Evolutionary conservation across 148 eudicot species (phyloP).

Genomic region (Heliamphora exappendiculata): DNA sequence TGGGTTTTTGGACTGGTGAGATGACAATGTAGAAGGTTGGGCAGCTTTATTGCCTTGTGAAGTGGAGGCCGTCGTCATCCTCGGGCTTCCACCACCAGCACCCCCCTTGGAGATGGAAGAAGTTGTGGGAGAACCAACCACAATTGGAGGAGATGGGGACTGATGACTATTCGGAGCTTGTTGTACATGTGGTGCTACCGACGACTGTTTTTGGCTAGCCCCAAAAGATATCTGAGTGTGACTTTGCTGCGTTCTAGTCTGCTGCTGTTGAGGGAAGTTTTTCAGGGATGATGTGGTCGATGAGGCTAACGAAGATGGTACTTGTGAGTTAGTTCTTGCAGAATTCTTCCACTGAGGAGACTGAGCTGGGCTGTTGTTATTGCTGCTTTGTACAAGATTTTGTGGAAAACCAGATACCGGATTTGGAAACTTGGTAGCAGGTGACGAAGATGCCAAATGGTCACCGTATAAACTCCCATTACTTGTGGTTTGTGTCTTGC

Average conservation of each 20-base stretch:
- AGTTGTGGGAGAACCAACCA: slow-evolving; percentile 76
- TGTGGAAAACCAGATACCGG: slow-evolving; percentile 42
- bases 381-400: slow-evolving; percentile 48
- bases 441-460: slow-evolving; percentile 46
- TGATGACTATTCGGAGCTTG: slow-evolving; percentile 37
- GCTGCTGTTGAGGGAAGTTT: slow-evolving; percentile 39
- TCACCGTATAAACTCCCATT: slow-evolving; percentile 61
- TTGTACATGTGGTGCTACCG: slow-evolving; percentile 51
- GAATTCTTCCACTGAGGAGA: slow-evolving; percentile 79
- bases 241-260: slow-evolving; percentile 46
- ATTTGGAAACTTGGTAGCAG: slow-evolving; percentile 54
- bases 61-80: slow-evolving; percentile 34
- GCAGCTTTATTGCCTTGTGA: slow-evolving; percentile 48
- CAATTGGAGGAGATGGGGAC: slow-evolving; percentile 59
- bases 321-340: slow-evolving; percentile 43
- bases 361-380: slow-evolving; percentile 37
- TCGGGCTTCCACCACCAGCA: slow-evolving; percentile 84
- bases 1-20: slow-evolving; percentile 54
- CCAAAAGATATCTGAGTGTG: slow-evolving; percentile 88
- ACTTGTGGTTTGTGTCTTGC: slow-evolving; percentile 42
- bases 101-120: slow-evolving; percentile 74
- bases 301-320: slow-evolving; percentile 33
- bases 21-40: slow-evolving; percentile 51
- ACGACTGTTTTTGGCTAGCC: slow-evolving; percentile 37
- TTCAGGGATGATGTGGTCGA: slow-evolving; percentile 46